Base-by-base conservation (phyloP, 2,329 filamentous ascomycete species). In the Stromatinia cepivora region DNA sequence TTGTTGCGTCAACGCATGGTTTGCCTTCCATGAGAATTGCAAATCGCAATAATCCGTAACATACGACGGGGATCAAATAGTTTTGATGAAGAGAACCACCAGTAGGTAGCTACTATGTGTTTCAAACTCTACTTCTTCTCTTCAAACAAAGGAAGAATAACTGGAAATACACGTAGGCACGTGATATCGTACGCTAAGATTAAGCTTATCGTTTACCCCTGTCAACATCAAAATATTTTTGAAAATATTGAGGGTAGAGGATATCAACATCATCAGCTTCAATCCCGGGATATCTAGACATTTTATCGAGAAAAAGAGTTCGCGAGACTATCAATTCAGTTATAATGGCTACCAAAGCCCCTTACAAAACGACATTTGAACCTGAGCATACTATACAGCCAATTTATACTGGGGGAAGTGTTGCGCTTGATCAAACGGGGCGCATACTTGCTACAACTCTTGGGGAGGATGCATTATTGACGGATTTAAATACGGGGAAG, bases 381-480 rank as follows among this genome's bases (percentile, higher is more conserved):
- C 87, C 91, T 70, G 86, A 86, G 73, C 88, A 91, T 77, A 92
- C 93, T 61, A 91, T 99, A 69, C 92, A 93, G 76, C 95, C 95
- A 28, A 94, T 98, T 63, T 97, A 95, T 78, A 97, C 94, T 2
- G 95, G 95, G 67, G 95, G 95, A 56, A 90, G 92, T 73, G 89
- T 97, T 70, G 89, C 92, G 42, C 86, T 98, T 71, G 93, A 94
- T 83, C 87, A 89, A 79, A 88, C 88, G 81, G 93, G 93, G 65
- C 87, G 88, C 76, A 87, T 98, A 72, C 85, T 99, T 67, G 94
- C 93, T 56, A 93, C 93, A 34, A 93, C 92, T 48, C 82, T 98
- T n/a, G 93, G 92, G 48, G 95, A 99, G 79, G 93, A 97, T 86
- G 94, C 89, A 25, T 82, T 98, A 67, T 83, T 99, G 75, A 95